These are phyloP conservation scores for Leccinum pellstonianum DNA, from an alignment of 768 basidiomycete species.

Conservation along the genomic window DNA sequence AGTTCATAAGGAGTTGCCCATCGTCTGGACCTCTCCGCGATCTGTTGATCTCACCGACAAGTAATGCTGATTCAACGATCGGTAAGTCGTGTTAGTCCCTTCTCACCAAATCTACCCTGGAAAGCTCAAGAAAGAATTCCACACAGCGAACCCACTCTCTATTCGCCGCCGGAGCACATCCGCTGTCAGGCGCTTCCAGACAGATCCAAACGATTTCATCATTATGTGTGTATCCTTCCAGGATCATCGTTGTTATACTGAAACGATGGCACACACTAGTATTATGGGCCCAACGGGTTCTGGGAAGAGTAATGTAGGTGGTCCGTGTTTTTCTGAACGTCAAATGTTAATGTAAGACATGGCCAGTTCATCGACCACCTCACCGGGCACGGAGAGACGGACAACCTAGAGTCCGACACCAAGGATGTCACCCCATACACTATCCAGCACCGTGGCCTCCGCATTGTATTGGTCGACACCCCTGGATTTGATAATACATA, in stretches of 20 bases:
- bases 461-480: background rate
- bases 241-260: background rate
- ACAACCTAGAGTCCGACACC: background rate
- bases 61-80: too few species aligned
- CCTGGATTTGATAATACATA: background rate
- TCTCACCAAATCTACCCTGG: too few species aligned
- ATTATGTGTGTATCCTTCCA: too few species aligned
- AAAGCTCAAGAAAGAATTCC: too few species aligned
- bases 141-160: background rate
- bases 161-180: too few species aligned
- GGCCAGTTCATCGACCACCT: background rate
- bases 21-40: too few species aligned
- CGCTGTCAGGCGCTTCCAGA: too few species aligned
- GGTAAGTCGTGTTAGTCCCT: too few species aligned
- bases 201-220: too few species aligned
- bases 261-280: too few species aligned
- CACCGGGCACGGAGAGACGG: background rate
- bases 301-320: background rate
- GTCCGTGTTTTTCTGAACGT: background rate
- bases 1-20: too few species aligned
- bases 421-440: background rate
- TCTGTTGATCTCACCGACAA: too few species aligned
- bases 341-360: background rate
- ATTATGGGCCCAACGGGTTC: background rate
- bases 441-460: background rate